These are phyloP conservation scores for Claviceps sp. DNA, from an alignment of 2,329 filamentous ascomycete species.

Conservation along the genomic window DNA sequence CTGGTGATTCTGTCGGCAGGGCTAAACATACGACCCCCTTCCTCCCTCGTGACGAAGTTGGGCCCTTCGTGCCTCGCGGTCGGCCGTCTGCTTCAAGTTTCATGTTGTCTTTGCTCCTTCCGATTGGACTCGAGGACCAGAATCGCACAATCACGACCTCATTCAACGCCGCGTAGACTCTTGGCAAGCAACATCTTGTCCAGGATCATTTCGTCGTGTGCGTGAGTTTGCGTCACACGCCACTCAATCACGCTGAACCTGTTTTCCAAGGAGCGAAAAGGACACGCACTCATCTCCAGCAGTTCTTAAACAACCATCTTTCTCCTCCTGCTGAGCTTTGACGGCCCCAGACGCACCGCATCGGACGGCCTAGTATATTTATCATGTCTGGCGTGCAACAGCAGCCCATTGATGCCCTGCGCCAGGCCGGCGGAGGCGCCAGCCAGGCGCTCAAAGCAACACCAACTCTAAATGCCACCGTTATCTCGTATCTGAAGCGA, in stretches of 20 bases:
- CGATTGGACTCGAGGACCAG: not conserved
- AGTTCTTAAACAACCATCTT: not conserved
- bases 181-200: not conserved
- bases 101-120: not conserved
- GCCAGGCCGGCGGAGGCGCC: constrained; percentile 35
- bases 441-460: constrained; percentile 28
- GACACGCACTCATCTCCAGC: not conserved
- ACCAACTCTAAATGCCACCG: constrained; percentile 25
- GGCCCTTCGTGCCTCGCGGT: not conserved
- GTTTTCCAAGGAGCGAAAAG: not conserved
- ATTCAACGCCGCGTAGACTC: not conserved
- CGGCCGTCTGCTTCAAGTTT: not conserved
- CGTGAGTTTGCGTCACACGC: not conserved
- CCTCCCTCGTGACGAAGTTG: not conserved
- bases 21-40: not conserved
- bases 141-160: not conserved
- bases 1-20: too few species aligned
- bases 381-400: constrained; percentile 2
- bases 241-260: not conserved
- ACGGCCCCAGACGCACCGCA: not conserved
- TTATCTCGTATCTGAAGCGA: constrained; percentile 29
- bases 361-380: not conserved
- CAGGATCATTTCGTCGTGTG: not conserved
- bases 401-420: constrained; percentile 14
- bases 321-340: not conserved